Evolutionary conservation across 116 monocot species (phyloP).

Genomic region (Trichopus zeylanicus): DNA sequence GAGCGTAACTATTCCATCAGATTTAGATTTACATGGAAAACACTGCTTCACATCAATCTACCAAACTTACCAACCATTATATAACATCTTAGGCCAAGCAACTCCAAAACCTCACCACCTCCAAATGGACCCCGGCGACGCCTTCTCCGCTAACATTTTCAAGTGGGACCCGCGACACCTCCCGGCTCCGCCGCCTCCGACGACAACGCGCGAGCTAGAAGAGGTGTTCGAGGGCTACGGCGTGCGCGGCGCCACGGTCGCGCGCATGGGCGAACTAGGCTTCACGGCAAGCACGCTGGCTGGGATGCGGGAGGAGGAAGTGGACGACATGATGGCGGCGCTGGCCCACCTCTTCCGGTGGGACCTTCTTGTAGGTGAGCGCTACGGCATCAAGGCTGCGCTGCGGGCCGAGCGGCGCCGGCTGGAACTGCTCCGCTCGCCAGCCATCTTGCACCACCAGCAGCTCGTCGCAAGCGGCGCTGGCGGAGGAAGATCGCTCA

Average conservation of each 20-base stretch:
- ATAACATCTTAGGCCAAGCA: too few species aligned
- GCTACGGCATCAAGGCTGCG: conserved; percentile 93
- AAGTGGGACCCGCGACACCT: conserved; percentile 1
- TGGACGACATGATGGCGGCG: conserved; percentile 95
- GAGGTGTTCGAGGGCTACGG: conserved; percentile 88
- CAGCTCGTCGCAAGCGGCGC: conserved; percentile 2
- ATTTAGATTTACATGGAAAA: too few species aligned
- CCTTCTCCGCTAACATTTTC: conserved; percentile 7
- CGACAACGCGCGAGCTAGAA: conserved; percentile 18
- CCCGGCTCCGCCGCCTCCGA: background rate
- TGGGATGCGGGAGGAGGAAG: conserved; percentile 86
- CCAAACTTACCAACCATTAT: too few species aligned
- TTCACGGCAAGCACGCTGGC: conserved; percentile 82
- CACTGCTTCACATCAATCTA: too few species aligned
- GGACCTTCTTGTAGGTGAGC: conserved; percentile 88
- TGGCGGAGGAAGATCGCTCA: background rate
- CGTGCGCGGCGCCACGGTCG: conserved; percentile 67
- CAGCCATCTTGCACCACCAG: conserved; percentile 14
- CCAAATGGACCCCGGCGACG: conserved; percentile 10
- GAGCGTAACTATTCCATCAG: too few species aligned
- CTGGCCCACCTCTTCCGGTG: conserved; percentile 79
- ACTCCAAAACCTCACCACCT: too few species aligned
- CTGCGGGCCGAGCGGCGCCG: conserved; percentile 71
- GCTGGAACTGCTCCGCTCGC: conserved; percentile 13
- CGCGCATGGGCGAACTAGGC: conserved; percentile 71